These are phyloP conservation scores for Solanum appendiculatum DNA, from an alignment of 257 asterid species.

Conservation along the genomic window DNA sequence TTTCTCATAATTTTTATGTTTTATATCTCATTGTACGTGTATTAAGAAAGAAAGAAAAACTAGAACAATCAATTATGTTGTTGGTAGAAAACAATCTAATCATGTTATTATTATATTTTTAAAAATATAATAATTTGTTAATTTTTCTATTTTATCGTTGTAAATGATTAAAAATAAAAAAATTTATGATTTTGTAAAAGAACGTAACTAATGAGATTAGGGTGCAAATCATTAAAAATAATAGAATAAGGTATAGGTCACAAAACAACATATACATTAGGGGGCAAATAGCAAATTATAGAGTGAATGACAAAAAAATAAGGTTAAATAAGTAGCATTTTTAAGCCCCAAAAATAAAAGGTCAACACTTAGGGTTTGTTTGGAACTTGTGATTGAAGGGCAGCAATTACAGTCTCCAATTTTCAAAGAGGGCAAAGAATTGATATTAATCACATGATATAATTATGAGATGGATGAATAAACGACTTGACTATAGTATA, in stretches of 20 bases:
- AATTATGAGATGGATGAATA: neutral
- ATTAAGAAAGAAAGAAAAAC: neutral
- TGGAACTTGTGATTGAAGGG: neutral
- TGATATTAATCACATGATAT: neutral
- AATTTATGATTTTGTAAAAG: neutral
- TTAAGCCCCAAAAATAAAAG: neutral
- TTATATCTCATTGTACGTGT: neutral
- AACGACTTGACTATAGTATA: neutral
- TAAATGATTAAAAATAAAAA: neutral
- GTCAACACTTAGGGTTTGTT: neutral
- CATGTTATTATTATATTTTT: no score
- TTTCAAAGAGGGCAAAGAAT: neutral
- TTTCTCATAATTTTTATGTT: neutral
- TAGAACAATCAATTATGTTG: neutral
- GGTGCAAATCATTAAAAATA: neutral
- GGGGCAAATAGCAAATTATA: neutral
- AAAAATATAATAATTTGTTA: neutral
- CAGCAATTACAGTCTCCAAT: neutral
- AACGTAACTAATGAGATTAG: neutral
- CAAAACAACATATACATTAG: neutral
- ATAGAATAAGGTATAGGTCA: neutral
- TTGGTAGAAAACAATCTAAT: neutral
- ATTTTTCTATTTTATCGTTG: neutral
- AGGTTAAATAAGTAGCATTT: neutral
- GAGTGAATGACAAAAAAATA: neutral